phyloP scores from a whole-genome alignment of 2,329 filamentous ascomycete species.

The Aureobasidium sp. region DNA sequence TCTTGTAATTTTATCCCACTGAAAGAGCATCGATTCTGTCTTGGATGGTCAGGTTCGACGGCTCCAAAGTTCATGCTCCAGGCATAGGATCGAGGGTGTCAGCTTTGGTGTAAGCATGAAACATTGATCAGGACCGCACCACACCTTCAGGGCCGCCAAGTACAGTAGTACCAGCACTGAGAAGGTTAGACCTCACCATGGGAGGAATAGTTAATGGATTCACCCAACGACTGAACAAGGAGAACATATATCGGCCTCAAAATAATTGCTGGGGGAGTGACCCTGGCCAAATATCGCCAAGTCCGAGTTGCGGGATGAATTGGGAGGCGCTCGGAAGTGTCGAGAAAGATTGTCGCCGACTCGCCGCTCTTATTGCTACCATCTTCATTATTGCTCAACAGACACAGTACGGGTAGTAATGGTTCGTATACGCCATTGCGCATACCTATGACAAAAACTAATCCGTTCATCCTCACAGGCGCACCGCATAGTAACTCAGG shows the following conservation, averaged over 20 bases:
- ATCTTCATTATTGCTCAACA: background rate
- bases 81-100: no score
- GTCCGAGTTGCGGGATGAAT: background rate
- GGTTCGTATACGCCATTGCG: background rate
- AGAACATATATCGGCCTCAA: background rate
- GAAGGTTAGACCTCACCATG: no score
- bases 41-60: no score
- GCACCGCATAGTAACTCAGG: slow-evolving; percentile 89
- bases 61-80: no score
- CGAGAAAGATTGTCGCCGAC: slow-evolving; percentile 12
- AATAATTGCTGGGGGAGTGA: background rate
- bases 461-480: slow-evolving; percentile 50
- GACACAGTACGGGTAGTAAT: background rate
- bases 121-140: no score
- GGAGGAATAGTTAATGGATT: background rate
- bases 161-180: no score
- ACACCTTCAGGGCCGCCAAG: no score
- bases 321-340: slow-evolving; percentile 8
- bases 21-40: no score
- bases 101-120: no score
- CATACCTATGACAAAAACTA: background rate
- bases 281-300: background rate
- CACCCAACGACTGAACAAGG: background rate
- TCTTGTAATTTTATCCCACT: no score
- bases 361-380: background rate